Conservation (phyloP, 345 rosid genomes). For the Camelina hispida region DNA sequence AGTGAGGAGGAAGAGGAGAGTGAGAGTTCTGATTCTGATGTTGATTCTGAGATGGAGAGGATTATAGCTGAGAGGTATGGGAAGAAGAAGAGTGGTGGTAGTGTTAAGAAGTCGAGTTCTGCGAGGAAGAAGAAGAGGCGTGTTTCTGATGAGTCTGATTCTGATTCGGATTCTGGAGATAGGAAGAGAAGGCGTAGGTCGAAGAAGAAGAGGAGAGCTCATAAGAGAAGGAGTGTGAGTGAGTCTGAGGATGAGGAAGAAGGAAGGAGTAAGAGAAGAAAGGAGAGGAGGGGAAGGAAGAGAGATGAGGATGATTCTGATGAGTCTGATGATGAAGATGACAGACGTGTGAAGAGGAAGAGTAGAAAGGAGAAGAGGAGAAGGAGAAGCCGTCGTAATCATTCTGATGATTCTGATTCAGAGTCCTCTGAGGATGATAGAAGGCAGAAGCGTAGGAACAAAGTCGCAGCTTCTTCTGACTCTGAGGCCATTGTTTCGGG, state of each 20-base stretch:
- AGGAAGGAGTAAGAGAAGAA: conserved; percentile 53
- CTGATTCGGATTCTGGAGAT: conserved; percentile 51
- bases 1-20: conserved; percentile 79
- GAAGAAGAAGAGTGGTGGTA: conserved; percentile 53
- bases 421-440: conserved; percentile 43
- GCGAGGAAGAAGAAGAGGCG: conserved; percentile 49
- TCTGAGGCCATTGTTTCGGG: conserved; percentile 38
- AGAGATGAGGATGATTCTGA: conserved; percentile 48
- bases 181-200: conserved; percentile 80
- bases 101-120: conserved; percentile 45
- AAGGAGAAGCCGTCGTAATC: conserved; percentile 52
- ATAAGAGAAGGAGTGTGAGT: conserved; percentile 56
- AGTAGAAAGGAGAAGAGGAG: conserved; percentile 69
- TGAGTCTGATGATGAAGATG: conserved; percentile 46
- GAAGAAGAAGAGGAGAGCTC: conserved; percentile 57
- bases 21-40: conserved; percentile 84
- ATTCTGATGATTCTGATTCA: conserved; percentile 44
- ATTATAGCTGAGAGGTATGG: conserved; percentile 79
- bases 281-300: conserved; percentile 56
- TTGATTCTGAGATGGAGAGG: conserved; percentile 87
- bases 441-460: conserved; percentile 55
- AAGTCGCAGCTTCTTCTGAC: conserved; percentile 63
- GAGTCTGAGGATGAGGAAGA: conserved; percentile 72
- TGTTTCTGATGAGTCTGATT: conserved; percentile 55
- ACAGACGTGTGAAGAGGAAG: conserved; percentile 48